These are phyloP conservation scores for Dentipellis sp. DNA, from an alignment of 768 basidiomycete species.

Conservation along the genomic window DNA sequence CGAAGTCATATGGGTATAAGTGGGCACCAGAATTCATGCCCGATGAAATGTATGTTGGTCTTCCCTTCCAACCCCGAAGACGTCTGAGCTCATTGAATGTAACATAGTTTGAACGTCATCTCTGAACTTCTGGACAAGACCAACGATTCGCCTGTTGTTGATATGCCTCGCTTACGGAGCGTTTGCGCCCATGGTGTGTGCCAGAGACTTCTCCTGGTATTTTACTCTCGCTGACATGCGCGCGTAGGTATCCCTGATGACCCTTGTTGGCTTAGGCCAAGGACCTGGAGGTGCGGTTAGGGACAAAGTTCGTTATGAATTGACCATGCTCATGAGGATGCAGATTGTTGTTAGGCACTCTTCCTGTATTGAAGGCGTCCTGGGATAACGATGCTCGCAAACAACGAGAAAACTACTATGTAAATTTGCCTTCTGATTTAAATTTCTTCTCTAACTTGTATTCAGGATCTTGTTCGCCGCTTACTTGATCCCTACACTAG, in stretches of 20 bases:
- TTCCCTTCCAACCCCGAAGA: neutral
- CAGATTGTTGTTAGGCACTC: slow-evolving; percentile 55
- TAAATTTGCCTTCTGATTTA: slow-evolving; percentile 25
- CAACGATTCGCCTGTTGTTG: slow-evolving; percentile 37
- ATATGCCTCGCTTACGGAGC: slow-evolving; percentile 44
- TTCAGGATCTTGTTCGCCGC: slow-evolving; percentile 60
- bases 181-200: slow-evolving; percentile 56
- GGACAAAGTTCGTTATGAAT: slow-evolving; percentile 17
- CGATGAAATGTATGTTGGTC: slow-evolving; percentile 46
- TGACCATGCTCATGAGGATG: neutral
- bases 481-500: slow-evolving; percentile 49
- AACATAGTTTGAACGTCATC: slow-evolving; percentile 38
- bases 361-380: slow-evolving; percentile 44
- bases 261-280: slow-evolving; percentile 66
- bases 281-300: slow-evolving; percentile 56
- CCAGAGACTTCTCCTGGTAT: neutral
- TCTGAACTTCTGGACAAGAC: slow-evolving; percentile 53
- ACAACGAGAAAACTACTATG: slow-evolving; percentile 68
- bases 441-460: slow-evolving; percentile 5
- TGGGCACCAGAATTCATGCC: slow-evolving; percentile 58
- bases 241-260: slow-evolving; percentile 59
- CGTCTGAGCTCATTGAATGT: slow-evolving; percentile 5
- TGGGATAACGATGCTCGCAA: slow-evolving; percentile 52
- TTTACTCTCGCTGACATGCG: neutral
- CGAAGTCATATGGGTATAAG: slow-evolving; percentile 39